phyloP scores from a whole-genome alignment of 345 rosid genomes.

The Melaleuca alternifolia region DNA sequence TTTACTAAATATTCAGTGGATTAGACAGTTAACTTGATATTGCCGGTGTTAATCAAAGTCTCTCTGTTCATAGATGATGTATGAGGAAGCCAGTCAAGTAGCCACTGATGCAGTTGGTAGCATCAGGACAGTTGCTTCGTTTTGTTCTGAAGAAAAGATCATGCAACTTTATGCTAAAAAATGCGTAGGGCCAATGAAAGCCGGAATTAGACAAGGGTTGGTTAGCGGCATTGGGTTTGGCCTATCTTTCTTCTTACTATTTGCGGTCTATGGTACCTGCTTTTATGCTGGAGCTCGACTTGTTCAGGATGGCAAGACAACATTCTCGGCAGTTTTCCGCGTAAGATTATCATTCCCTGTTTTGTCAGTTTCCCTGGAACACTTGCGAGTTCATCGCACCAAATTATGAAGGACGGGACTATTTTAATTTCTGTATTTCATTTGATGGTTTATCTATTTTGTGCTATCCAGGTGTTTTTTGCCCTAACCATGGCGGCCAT shows the following conservation, averaged over 20 bases:
- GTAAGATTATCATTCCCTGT: conserved; percentile 12
- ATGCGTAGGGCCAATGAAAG: conserved; percentile 69
- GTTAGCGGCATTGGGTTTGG: conserved; percentile 68
- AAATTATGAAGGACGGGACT: neutral
- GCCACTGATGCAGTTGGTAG: conserved; percentile 92
- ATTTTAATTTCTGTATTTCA: neutral
- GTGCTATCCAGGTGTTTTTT: conserved; percentile 16
- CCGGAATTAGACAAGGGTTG: conserved; percentile 64
- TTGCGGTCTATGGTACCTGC: conserved; percentile 42
- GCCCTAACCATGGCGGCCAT: conserved; percentile 21
- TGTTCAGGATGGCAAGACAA: conserved; percentile 35
- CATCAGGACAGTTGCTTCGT: conserved; percentile 83
- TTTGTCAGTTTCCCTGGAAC: neutral
- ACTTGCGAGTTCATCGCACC: neutral
- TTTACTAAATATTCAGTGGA: neutral
- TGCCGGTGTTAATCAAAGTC: neutral
- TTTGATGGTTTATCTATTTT: neutral
- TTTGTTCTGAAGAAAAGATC: conserved; percentile 80
- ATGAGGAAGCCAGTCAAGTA: conserved; percentile 88
- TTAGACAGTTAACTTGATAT: neutral
- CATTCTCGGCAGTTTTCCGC: conserved; percentile 54
- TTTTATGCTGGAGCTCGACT: conserved; percentile 79
- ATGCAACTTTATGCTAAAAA: conserved; percentile 61
- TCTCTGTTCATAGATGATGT: conserved; percentile 47
- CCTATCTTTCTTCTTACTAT: conserved; percentile 46